Conservation (phyloP, 1,284 basidiomycete species). For the Blastosporella zonata region DNA sequence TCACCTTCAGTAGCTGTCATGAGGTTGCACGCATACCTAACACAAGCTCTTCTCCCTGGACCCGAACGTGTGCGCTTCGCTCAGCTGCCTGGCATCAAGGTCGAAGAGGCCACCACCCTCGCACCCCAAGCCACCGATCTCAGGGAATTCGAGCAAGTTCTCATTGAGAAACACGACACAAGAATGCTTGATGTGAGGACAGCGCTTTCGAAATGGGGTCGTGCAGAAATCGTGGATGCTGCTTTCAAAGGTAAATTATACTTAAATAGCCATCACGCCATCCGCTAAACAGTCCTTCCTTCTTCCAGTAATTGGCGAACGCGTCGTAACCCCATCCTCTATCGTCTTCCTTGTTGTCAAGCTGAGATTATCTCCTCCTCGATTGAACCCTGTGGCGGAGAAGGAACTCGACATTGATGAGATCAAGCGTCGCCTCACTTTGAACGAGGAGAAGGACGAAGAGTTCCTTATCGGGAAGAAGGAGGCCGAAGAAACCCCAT, state of each 20-base stretch:
- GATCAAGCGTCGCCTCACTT: constrained; percentile 44
- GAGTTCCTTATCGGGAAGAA: constrained; percentile 64
- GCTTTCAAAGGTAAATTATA: constrained; percentile 76
- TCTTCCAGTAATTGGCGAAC: constrained; percentile 82
- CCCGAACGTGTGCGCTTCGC: constrained; percentile 48
- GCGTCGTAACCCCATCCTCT: constrained; percentile 82
- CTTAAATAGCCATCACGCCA: background rate
- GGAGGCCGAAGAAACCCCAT: constrained; percentile 57
- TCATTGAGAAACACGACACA: constrained; percentile 54
- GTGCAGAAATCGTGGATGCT: constrained; percentile 81
- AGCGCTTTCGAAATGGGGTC: constrained; percentile 74
- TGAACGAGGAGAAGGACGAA: constrained; percentile 60
- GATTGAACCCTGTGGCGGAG: constrained; percentile 19
- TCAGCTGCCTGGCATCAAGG: constrained; percentile 75
- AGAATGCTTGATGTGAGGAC: constrained; percentile 62
- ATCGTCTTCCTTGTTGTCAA: constrained; percentile 90
- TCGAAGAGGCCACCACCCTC: constrained; percentile 43
- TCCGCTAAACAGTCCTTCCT: background rate
- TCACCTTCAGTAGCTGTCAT: constrained; percentile 75
- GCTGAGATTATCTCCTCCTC: constrained; percentile 62
- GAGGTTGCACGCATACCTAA: constrained; percentile 81
- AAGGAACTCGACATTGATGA: constrained; percentile 47
- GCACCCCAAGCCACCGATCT: constrained; percentile 40
- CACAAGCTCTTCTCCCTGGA: constrained; percentile 79
- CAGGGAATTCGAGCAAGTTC: constrained; percentile 43